phyloP scores from a whole-genome alignment of 1,284 basidiomycete species.

The Porodaedalea pini region DNA sequence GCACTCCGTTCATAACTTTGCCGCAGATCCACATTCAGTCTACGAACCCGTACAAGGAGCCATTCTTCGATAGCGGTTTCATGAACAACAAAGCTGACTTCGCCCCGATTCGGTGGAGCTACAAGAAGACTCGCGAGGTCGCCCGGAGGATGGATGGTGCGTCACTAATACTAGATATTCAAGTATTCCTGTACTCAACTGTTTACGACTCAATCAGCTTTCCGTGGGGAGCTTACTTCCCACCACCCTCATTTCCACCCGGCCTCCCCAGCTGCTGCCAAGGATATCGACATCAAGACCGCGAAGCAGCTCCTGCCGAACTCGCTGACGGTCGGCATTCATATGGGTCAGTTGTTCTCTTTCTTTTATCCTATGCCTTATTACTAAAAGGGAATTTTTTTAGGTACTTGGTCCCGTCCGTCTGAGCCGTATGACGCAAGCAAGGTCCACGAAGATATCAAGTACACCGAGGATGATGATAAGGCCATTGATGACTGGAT shows the following conservation, averaged over 20 bases:
- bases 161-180: too few species aligned
- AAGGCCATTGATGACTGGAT: constrained; percentile 69
- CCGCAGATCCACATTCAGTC: constrained; percentile 61
- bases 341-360: constrained; percentile 48
- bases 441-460: constrained; percentile 62
- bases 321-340: constrained; percentile 63
- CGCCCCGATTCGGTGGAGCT: constrained; percentile 72
- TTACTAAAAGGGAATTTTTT: constrained; percentile 3
- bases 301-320: constrained; percentile 61
- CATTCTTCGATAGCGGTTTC: constrained; percentile 68
- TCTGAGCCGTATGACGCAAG: constrained; percentile 49
- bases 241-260: constrained; percentile 75
- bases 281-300: constrained; percentile 66
- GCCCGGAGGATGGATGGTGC: constrained; percentile 69
- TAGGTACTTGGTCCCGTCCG: constrained; percentile 58
- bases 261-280: constrained; percentile 52
- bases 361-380: not conserved
- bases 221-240: constrained; percentile 66
- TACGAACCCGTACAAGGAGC: constrained; percentile 57
- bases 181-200: too few species aligned
- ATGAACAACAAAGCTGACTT: constrained; percentile 76
- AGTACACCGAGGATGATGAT: constrained; percentile 63
- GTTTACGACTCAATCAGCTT: constrained; percentile 37
- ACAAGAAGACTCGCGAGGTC: constrained; percentile 70
- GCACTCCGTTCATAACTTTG: constrained; percentile 17